Evolutionary conservation across 2,329 filamentous ascomycete genomes (phyloP).

Genomic region (Alternaria tenuissima): DNA sequence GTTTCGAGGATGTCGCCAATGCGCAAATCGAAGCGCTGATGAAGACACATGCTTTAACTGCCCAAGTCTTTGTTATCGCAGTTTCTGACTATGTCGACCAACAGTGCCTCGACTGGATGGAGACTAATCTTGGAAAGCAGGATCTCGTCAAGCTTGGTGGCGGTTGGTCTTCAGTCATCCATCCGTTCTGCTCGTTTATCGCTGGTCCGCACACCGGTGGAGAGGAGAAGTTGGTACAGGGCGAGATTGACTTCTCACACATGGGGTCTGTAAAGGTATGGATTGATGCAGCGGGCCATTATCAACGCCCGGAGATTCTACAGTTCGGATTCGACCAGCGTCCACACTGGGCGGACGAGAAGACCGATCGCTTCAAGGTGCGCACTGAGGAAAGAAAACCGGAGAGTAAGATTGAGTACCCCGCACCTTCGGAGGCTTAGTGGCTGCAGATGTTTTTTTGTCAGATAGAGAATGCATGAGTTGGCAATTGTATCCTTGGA

Average conservation of each 20-base stretch:
- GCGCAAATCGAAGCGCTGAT: constrained; percentile 59
- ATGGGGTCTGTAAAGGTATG: constrained; percentile 48
- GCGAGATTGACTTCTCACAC: constrained; percentile 47
- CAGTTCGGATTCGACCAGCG: constrained; percentile 41
- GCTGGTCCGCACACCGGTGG: constrained; percentile 46
- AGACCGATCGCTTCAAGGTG: constrained; percentile 30
- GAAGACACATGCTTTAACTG: constrained; percentile 57
- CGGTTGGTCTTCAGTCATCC: constrained; percentile 47
- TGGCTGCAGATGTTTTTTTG: not conserved
- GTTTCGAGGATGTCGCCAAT: constrained; percentile 54
- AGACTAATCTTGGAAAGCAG: constrained; percentile 47
- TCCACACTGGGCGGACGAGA: constrained; percentile 46
- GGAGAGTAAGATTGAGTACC: constrained; percentile 14
- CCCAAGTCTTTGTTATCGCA: constrained; percentile 55
- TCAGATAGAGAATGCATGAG: not conserved
- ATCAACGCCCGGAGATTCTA: constrained; percentile 48
- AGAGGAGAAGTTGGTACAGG: constrained; percentile 46
- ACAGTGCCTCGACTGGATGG: constrained; percentile 53
- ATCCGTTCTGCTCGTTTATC: constrained; percentile 48
- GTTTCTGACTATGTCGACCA: constrained; percentile 56
- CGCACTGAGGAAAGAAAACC: constrained; percentile 19
- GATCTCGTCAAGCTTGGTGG: constrained; percentile 47
- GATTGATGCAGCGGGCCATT: constrained; percentile 50
- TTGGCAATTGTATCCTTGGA: not conserved
- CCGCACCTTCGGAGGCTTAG: not conserved